Evolutionary conservation across 495 filamentous ascomycete species (phyloP).

Genomic region (Penicillium lagena): DNA sequence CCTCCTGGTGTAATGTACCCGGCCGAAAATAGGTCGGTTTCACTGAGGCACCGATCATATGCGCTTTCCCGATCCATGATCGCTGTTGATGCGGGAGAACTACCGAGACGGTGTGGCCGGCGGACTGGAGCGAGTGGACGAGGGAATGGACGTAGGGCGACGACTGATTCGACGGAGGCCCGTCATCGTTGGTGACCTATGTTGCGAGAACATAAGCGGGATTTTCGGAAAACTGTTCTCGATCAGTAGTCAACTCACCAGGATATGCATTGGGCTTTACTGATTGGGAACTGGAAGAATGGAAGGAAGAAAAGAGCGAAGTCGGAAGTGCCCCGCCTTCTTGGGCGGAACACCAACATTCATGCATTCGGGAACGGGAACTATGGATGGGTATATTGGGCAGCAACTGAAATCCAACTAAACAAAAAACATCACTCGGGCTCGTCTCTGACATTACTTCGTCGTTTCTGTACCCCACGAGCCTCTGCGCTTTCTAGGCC

Average conservation of each 20-base stretch:
- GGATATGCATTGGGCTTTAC: slow-evolving; percentile 33
- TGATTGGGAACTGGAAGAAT: slow-evolving; percentile 2
- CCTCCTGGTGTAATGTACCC: slow-evolving; percentile 53
- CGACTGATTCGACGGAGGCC: slow-evolving; percentile 82
- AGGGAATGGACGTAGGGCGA: slow-evolving; percentile 91
- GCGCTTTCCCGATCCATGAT: slow-evolving; percentile 97
- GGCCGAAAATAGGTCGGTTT: slow-evolving; percentile 85
- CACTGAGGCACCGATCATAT: slow-evolving; percentile 79
- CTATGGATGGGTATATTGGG: slow-evolving; percentile 1
- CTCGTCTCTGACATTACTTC: slow-evolving; percentile 14
- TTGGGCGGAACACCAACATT: slow-evolving; percentile 4
- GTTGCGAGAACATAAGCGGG: slow-evolving; percentile 17
- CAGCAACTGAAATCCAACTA: not conserved
- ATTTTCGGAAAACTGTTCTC: not conserved
- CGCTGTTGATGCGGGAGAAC: slow-evolving; percentile 86
- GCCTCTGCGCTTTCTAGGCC: slow-evolving; percentile 27
- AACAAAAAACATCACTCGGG: not conserved
- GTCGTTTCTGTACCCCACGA: slow-evolving; percentile 28
- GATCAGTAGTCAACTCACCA: slow-evolving; percentile 20
- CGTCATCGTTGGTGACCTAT: slow-evolving; percentile 90
- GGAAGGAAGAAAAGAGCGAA: slow-evolving; percentile 10
- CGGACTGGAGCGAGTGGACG: slow-evolving; percentile 66
- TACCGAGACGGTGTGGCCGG: slow-evolving; percentile 80
- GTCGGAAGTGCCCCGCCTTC: slow-evolving; percentile 10
- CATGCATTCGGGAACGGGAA: not conserved